Evolutionary conservation across 192 early-diverging fungal genomes (phyloP).

Genomic region (Cetraspora pellucida): DNA sequence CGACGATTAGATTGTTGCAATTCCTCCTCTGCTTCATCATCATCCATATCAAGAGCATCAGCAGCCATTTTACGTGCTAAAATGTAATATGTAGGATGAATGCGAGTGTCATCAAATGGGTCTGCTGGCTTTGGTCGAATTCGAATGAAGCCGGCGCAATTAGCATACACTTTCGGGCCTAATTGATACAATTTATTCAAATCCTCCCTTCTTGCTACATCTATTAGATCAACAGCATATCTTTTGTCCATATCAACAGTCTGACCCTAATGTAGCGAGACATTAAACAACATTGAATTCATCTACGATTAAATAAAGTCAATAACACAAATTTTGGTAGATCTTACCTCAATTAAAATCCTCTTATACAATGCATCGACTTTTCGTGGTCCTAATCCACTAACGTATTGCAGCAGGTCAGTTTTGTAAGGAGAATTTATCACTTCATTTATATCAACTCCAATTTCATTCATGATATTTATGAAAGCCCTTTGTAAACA

Average conservation of each 20-base stretch:
- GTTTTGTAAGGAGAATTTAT: conserved; percentile 67
- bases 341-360: neutral
- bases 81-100: conserved; percentile 95
- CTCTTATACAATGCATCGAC: conserved; percentile 62
- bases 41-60: conserved; percentile 88
- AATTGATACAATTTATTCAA: neutral
- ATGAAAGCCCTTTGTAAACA: conserved; percentile 85
- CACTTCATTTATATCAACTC: conserved; percentile 89
- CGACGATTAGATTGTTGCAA: conserved; percentile 50
- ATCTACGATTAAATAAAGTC: no score
- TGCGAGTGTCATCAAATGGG: conserved; percentile 89
- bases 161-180: conserved; percentile 71
- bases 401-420: conserved; percentile 81
- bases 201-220: neutral
- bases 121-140: conserved; percentile 58
- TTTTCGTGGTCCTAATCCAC: conserved; percentile 93
- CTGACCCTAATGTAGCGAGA: neutral
- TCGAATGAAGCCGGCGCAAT: conserved; percentile 89
- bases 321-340: neutral
- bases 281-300: no score
- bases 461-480: conserved; percentile 79
- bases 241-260: neutral
- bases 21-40: conserved; percentile 60
- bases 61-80: conserved; percentile 96
- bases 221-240: neutral